Evolutionary conservation across 2,329 filamentous ascomycete species (phyloP).

Genomic region (Alternaria gansuensis): DNA sequence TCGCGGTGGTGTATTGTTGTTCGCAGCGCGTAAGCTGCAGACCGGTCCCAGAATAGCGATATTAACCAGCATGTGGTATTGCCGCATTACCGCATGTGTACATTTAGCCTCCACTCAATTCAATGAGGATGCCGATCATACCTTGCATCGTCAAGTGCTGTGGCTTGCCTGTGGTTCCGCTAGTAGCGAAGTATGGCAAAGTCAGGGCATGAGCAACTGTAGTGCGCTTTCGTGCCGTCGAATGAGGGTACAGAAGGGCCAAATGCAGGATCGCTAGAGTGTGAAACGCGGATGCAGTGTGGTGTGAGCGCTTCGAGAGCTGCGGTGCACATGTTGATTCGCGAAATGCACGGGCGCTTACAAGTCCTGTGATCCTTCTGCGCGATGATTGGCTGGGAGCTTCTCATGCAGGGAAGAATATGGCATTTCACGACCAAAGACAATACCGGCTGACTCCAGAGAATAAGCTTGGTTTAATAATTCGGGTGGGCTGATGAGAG

Average conservation of each 20-base stretch:
- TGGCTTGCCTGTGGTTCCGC: slow-evolving; percentile 21
- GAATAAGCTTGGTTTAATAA: neutral
- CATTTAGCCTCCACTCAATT: slow-evolving; percentile 24
- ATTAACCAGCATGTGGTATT: slow-evolving; percentile 20
- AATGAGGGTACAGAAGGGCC: slow-evolving; percentile 25
- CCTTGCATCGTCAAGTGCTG: slow-evolving; percentile 11
- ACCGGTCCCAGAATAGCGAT: slow-evolving; percentile 29
- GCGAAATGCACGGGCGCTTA: slow-evolving; percentile 44
- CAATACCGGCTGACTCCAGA: neutral
- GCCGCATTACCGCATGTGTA: slow-evolving; percentile 24
- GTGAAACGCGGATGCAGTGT: slow-evolving; percentile 38
- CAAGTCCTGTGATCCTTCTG: slow-evolving; percentile 3
- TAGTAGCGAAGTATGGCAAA: slow-evolving; percentile 10
- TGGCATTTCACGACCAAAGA: neutral
- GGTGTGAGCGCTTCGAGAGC: slow-evolving; percentile 40
- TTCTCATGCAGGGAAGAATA: slow-evolving; percentile 5
- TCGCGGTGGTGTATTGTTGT: slow-evolving; percentile 19
- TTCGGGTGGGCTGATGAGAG: neutral
- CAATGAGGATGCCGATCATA: slow-evolving; percentile 15
- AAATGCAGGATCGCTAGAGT: slow-evolving; percentile 31
- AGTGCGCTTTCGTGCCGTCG: slow-evolving; percentile 14
- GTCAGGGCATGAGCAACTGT: slow-evolving; percentile 11
- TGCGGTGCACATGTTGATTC: slow-evolving; percentile 36
- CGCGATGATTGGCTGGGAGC: slow-evolving; percentile 25
- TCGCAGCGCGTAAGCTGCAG: slow-evolving; percentile 44